A percentile compares a stretch with the other conserved stretches of the same genome.
Evolutionary conservation across 495 filamentous ascomycete species (phyloP).

Genomic region (Lasiosphaeria hispida): DNA sequence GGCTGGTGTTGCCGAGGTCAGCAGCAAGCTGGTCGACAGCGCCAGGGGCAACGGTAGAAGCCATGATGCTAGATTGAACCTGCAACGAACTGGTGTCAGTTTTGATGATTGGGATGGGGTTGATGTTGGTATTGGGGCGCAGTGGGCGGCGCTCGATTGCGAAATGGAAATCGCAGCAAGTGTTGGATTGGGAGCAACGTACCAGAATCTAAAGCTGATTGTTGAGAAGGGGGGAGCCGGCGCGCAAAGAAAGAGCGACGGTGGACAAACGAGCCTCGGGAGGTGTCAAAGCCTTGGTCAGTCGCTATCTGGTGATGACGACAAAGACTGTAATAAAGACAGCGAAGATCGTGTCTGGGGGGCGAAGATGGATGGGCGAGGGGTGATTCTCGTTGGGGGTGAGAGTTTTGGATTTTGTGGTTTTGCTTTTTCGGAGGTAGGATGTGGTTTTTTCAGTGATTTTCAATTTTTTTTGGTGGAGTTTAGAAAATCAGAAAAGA

Average conservation of each 20-base stretch:
- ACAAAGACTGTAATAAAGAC: constrained; percentile 17
- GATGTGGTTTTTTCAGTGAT: constrained; percentile 44
- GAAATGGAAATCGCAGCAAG: constrained; percentile 1
- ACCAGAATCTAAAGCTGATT: constrained; percentile 17
- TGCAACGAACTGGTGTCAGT: constrained; percentile 12
- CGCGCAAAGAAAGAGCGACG: constrained; percentile 29
- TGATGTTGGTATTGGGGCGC: constrained; percentile 2
- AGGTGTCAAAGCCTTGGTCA: constrained; percentile 5
- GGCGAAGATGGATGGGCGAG: background rate
- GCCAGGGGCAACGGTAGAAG: constrained; percentile 57
- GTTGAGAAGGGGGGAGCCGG: constrained; percentile 12
- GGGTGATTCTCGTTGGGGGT: constrained; percentile 13
- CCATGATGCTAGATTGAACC: constrained; percentile 48
- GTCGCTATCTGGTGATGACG: constrained; percentile 14
- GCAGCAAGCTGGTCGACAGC: constrained; percentile 70
- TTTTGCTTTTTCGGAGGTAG: constrained; percentile 24
- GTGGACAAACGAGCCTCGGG: constrained; percentile 27
- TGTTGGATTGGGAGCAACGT: constrained; percentile 13
- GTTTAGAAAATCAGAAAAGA: constrained; percentile 40
- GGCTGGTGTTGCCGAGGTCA: constrained; percentile 58
- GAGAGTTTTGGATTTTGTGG: constrained; percentile 24
- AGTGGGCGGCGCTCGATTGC: background rate
- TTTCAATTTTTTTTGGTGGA: constrained; percentile 50
- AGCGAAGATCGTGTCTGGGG: constrained; percentile 21
- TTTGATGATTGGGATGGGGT: background rate